Evolutionary conservation across 2,329 filamentous ascomycete species (phyloP), one percentile per base, ranked within the genome.

Genomic region (Gnomoniopsis smithogilvyi): DNA sequence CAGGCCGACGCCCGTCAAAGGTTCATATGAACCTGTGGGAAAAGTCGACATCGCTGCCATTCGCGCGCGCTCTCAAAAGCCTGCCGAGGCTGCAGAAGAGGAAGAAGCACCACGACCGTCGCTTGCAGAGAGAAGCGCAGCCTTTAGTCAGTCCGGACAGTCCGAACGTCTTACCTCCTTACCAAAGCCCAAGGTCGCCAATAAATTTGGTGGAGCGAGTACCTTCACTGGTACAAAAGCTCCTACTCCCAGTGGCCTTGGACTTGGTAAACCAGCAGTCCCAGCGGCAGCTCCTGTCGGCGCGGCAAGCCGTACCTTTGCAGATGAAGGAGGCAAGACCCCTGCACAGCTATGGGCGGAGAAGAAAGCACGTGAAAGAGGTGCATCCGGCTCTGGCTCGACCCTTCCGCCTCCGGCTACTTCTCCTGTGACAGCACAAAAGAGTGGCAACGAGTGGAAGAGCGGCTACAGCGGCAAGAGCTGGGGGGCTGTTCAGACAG

Each of bases 1-100:
- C 65, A 83, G 92, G 57, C 95, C 95, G 3, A 84, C 89, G 1
- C 84, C 86, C 6, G 91, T 98, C 21, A 98, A 96, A 75, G 95
- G 95, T 46, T 85, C 93, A 24, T 99, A 99, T 70, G 90, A 98
- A 73, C 95, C 95, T 2, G 81, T 98, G 21, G 95, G 95, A 50
- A 98, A 97, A 76, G 94, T 99, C 11, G 95, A 99, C 67, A 98
- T 99, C 73, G 91, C 91, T 47, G 93, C 94, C 22, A 97, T 99
- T 69, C 86, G 91, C 64, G 89, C 94, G 22, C 89, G 86, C 73
- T 89, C 92, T 6, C 90, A 95, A 73, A 89, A 85, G 64, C 83
- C 75, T 30, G 67, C 71, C 24, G 77, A 81, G 38, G 69, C 73
- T 19, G 76, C 82, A 8, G 78, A 58, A 6, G 66, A 68, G n/a